Conservation (phyloP, 805 yeast species). For the Hanseniaspora nectarophila region DNA sequence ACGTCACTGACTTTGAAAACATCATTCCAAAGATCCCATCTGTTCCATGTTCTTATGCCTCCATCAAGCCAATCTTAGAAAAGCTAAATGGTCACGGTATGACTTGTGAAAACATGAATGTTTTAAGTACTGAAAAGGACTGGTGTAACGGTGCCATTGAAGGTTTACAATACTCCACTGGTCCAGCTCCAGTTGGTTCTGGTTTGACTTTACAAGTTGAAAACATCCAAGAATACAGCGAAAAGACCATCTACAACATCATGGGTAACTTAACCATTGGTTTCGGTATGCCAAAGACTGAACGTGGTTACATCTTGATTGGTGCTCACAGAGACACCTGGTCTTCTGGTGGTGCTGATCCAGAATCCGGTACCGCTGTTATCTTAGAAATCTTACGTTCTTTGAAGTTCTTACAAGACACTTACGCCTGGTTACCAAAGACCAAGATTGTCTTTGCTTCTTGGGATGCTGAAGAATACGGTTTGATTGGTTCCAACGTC, state of each 20-base stretch:
- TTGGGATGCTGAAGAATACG: conserved; percentile 82
- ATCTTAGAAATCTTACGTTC: conserved; percentile 53
- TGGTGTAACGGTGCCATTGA: conserved; percentile 37
- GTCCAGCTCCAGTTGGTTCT: conserved; percentile 33
- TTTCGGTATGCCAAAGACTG: conserved; percentile 34
- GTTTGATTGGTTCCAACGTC: conserved; percentile 62
- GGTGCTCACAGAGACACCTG: conserved; percentile 78
- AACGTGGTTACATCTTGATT: conserved; percentile 43
- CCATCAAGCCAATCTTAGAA: conserved; percentile 50
- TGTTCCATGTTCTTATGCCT: conserved; percentile 53
- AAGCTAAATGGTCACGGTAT: conserved; percentile 49
- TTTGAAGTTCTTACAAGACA: conserved; percentile 37
- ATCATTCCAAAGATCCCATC: conserved; percentile 57
- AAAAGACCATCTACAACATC: conserved; percentile 52
- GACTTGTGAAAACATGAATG: conserved; percentile 29
- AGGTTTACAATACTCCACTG: conserved; percentile 39
- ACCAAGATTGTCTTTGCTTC: conserved; percentile 56
- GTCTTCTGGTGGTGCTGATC: conserved; percentile 74
- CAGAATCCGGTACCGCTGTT: conserved; percentile 61
- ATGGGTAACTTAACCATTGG: conserved; percentile 40
- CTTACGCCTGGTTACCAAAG: conserved; percentile 52
- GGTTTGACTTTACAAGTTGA: conserved; percentile 38
- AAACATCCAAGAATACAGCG: conserved; percentile 50
- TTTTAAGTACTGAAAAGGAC: conserved; percentile 18
- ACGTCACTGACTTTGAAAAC: conserved; percentile 38